Evolutionary conservation across 345 rosid species (phyloP).

Genomic region (Chamaenerion angustifolium): DNA sequence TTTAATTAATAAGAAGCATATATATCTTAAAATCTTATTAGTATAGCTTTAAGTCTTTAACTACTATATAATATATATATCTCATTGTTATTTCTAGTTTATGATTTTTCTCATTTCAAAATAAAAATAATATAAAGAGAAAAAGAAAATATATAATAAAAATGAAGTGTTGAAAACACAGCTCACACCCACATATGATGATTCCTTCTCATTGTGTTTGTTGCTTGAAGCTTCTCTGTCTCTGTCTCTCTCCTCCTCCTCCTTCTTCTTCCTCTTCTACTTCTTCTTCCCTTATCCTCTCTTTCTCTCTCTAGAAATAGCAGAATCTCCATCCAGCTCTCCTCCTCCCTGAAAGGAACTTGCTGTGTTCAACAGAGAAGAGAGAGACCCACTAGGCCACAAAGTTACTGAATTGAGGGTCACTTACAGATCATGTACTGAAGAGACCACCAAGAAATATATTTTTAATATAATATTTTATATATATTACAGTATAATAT

Average conservation of each 20-base stretch:
- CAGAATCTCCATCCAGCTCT: constrained; percentile 20
- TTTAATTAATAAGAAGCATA: no score
- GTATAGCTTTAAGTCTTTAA: no score
- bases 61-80: no score
- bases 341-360: constrained; percentile 43
- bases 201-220: constrained; percentile 39
- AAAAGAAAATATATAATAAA: background rate
- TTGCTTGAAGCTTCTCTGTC: constrained; percentile 43
- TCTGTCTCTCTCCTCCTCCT: constrained; percentile 10
- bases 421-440: constrained; percentile 2
- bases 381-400: constrained; percentile 13
- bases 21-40: no score
- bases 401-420: constrained; percentile 10
- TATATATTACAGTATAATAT: no score
- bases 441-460: background rate
- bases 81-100: no score
- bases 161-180: background rate
- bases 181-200: constrained; percentile 19
- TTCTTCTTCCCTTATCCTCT: constrained; percentile 12
- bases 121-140: background rate
- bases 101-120: background rate
- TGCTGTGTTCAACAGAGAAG: constrained; percentile 15
- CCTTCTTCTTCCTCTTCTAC: constrained; percentile 8
- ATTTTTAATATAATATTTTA: no score
- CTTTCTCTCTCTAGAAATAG: constrained; percentile 5